phyloP scores from a whole-genome alignment of 305 asterid species.

The Plantago coronopus region DNA sequence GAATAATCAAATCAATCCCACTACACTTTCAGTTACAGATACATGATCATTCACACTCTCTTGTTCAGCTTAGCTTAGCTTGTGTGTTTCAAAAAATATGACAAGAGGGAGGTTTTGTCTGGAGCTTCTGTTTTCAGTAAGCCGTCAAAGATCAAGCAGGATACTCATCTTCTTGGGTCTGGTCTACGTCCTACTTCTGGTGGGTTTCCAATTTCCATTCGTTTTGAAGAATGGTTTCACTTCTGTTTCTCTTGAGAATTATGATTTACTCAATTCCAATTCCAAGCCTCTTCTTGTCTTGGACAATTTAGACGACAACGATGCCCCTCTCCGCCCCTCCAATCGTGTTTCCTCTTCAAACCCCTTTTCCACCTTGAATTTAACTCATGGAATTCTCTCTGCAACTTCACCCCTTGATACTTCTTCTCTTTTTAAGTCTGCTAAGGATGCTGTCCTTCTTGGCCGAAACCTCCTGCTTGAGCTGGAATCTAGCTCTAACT shows the following conservation, averaged over 20 bases:
- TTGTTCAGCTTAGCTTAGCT: no score
- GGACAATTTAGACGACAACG: constrained; percentile 43
- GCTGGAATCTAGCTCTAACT: constrained; percentile 38
- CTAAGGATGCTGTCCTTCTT: constrained; percentile 60
- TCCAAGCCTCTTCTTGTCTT: constrained; percentile 42
- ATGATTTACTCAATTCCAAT: constrained; percentile 27
- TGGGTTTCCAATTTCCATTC: constrained; percentile 57
- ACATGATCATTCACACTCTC: no score
- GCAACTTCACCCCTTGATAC: constrained; percentile 33
- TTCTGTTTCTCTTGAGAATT: constrained; percentile 28
- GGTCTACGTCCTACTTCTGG: constrained; percentile 44
- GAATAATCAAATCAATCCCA: no score
- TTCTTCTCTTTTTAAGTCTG: constrained; percentile 59
- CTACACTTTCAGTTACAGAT: no score
- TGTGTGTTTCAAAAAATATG: no score
- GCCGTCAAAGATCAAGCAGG: constrained; percentile 46
- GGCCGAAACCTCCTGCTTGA: constrained; percentile 74
- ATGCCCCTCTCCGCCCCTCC: constrained; percentile 45
- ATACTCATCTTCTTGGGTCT: constrained; percentile 43
- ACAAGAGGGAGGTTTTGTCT: no score
- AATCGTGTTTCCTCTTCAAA: no score
- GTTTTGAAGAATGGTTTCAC: constrained; percentile 42
- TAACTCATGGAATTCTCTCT: constrained; percentile 47
- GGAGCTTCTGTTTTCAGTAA: constrained; percentile 43
- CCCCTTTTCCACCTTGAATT: constrained; percentile 58